phyloP scores from a whole-genome alignment of 2,329 filamentous ascomycete genomes.

The Colletotrichum sp. region DNA sequence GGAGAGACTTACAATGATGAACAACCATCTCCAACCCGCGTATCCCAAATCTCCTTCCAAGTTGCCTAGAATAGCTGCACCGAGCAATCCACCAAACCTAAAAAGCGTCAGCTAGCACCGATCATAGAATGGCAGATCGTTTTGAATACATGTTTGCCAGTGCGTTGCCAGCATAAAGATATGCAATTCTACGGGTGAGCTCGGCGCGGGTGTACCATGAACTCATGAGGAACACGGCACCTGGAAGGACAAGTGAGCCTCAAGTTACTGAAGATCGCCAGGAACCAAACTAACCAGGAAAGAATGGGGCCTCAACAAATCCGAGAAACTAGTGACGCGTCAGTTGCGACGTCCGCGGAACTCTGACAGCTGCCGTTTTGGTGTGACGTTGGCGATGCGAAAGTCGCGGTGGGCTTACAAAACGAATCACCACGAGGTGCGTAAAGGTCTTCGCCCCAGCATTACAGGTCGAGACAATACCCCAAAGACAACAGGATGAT shows the following conservation, averaged over 20 bases:
- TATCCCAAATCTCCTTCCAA: conserved; percentile 30
- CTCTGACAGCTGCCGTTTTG: background rate
- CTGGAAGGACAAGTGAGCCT: background rate
- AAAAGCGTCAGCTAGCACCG: background rate
- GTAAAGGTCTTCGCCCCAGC: conserved; percentile 46
- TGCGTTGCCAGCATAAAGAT: conserved; percentile 50
- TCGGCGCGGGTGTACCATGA: conserved; percentile 49
- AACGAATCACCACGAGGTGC: conserved; percentile 48
- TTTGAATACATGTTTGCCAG: conserved; percentile 46
- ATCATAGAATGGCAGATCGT: background rate
- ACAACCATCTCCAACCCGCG: conserved; percentile 33
- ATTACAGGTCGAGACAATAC: conserved; percentile 47
- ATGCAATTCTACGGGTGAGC: conserved; percentile 48
- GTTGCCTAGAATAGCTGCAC: conserved; percentile 51
- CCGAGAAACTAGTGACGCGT: conserved; percentile 30
- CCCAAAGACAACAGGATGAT: conserved; percentile 47
- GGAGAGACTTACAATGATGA: conserved; percentile 27
- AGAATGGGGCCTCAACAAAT: conserved; percentile 53
- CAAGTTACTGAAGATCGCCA: background rate
- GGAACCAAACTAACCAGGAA: conserved; percentile 35
- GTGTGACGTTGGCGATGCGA: background rate
- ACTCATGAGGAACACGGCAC: conserved; percentile 50
- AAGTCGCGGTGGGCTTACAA: conserved; percentile 25
- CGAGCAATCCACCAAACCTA: conserved; percentile 52
- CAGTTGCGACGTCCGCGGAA: background rate